Conservation (phyloP, 345 rosid species). For the Cardamine occulta region DNA sequence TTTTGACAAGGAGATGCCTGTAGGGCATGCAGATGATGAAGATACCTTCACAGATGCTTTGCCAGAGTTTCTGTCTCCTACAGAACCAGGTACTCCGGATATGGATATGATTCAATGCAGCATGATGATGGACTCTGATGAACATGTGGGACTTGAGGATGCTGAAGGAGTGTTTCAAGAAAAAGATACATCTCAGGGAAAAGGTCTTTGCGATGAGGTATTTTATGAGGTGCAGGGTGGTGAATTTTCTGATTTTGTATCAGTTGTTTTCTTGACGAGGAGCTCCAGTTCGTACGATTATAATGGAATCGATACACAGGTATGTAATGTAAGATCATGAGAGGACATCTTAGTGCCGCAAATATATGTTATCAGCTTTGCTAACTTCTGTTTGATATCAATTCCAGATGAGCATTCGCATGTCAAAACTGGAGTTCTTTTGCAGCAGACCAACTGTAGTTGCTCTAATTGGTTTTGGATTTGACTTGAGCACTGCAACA, state of each 20-base stretch:
- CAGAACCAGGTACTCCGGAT: constrained; percentile 60
- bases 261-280: constrained; percentile 74
- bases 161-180: constrained; percentile 54
- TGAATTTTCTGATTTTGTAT: constrained; percentile 77
- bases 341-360: constrained; percentile 15
- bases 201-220: constrained; percentile 61
- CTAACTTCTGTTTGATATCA: constrained; percentile 45
- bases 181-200: constrained; percentile 58
- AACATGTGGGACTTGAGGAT: constrained; percentile 54
- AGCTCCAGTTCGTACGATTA: constrained; percentile 81
- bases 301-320: constrained; percentile 93
- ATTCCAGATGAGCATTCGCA: constrained; percentile 90
- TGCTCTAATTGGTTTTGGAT: constrained; percentile 93
- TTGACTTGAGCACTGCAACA: constrained; percentile 63
- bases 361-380: constrained; percentile 29
- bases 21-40: constrained; percentile 67
- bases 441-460: constrained; percentile 94
- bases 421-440: constrained; percentile 96
- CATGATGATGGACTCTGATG: constrained; percentile 47
- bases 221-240: constrained; percentile 88
- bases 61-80: constrained; percentile 73
- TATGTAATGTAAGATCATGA: constrained; percentile 46
- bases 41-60: constrained; percentile 90
- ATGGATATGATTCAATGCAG: constrained; percentile 53
- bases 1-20: constrained; percentile 49